A percentile compares a stretch with the other conserved stretches of the same genome.
Conservation (phyloP, 306 rosid genomes). For the Quillaja saponaria region DNA sequence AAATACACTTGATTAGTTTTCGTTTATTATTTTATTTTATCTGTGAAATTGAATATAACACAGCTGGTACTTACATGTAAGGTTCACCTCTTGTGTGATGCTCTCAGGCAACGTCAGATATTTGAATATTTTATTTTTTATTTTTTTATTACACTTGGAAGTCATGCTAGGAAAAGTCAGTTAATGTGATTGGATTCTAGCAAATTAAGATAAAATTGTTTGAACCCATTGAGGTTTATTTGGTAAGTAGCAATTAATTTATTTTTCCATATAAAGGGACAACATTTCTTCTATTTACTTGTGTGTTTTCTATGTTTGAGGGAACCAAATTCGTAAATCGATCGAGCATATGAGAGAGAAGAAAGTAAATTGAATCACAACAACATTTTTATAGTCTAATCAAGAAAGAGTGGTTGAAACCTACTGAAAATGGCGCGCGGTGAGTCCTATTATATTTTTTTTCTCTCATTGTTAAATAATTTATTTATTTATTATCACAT, state of each 20-base stretch:
- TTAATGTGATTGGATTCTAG: background rate
- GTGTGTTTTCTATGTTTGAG: background rate
- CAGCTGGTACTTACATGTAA: background rate
- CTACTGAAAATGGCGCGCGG: constrained; percentile 29
- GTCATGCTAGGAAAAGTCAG: constrained; percentile 7
- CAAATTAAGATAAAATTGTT: background rate
- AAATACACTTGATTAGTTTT: too few species aligned
- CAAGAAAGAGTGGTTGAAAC: background rate
- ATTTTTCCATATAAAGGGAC: background rate
- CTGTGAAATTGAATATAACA: background rate
- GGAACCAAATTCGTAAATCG: background rate
- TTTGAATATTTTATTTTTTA: background rate
- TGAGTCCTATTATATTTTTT: constrained; percentile 6
- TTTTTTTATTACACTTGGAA: constrained; percentile 4
- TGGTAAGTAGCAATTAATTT: background rate
- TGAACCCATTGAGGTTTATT: background rate
- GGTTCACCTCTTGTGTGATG: too few species aligned
- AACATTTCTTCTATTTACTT: background rate
- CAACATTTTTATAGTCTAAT: background rate
- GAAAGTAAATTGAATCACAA: background rate
- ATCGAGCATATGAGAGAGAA: background rate
- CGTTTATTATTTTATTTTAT: too few species aligned
- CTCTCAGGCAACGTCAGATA: background rate
- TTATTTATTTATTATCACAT: background rate
- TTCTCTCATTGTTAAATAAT: background rate